Base-by-base conservation (phyloP, 768 basidiomycete genomes). In the Psilocybe subaeruginosa region DNA sequence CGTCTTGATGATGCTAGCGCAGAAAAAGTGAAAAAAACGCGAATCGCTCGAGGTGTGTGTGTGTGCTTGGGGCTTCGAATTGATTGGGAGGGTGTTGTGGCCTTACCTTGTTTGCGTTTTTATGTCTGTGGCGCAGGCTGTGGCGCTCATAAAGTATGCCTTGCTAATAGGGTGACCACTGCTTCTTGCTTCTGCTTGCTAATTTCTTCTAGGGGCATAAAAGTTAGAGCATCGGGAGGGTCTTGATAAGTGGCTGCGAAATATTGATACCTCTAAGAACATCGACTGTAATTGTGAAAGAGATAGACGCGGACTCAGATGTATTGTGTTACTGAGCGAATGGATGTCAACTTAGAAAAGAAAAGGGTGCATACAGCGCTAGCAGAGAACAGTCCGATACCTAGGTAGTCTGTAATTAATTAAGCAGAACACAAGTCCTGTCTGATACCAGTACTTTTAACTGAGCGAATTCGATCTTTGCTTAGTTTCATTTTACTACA, bases 1-100 rank as follows among this genome's bases (percentile, higher is more conserved):
- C 23, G 27, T 5, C 37, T 41, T 19, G 35, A 30, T 50, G 16
- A 37, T 8, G 19, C 47, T 39, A 35, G 54, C 29, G 35, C 19
- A 35, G 12, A 12, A 19, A 29, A 48, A 50, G 46, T 27, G 45
- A 41, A 1, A 31, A 35, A 59, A 47, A 39, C 58, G 60, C 60
- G 60, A 65, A 65, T 65, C 60, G 48, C 41, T 56, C 58, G 60
- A 60, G 55, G 57, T 14, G 54, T 17, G 9, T 23, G 56, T 31
- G 56, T 14, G 31, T 35, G 41, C 29, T 8, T 48, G 43, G 17
- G 27, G 17, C 39, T 29, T 49, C 57, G 27, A 49, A 37, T 39
- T 48, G 39, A 56, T 56, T 11, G 12, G 6, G 23, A 33, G 23
- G 41, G n/a, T 49, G 35, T 58, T 37, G 41, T 17, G 46, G 27